Conservation (phyloP, 2,329 filamentous ascomycete genomes). For the Rutstroemia sp. region DNA sequence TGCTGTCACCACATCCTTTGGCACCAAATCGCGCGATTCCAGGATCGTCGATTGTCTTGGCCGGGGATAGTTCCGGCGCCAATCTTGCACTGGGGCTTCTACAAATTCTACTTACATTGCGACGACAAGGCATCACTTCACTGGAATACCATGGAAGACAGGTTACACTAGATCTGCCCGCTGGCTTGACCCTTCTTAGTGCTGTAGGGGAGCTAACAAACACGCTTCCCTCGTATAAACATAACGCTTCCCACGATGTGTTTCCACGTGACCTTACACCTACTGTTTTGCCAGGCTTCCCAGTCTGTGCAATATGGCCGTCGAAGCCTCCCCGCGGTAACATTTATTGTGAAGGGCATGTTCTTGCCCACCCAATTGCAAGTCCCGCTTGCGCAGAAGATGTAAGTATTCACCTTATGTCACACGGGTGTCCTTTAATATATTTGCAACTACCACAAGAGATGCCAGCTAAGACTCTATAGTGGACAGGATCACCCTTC, state of each 20-base stretch:
- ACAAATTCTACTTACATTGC: background rate
- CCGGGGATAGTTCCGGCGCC: background rate
- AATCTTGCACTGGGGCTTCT: background rate
- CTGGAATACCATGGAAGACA: background rate
- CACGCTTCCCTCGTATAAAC: background rate
- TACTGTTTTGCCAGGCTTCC: background rate
- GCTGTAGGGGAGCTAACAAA: background rate
- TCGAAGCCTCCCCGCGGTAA: background rate
- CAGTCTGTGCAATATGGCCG: background rate
- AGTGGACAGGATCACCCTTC: constrained; percentile 4
- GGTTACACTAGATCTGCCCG: background rate
- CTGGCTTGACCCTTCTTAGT: background rate
- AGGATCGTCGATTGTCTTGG: background rate
- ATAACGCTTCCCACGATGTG: background rate
- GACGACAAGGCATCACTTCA: background rate
- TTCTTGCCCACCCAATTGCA: background rate
- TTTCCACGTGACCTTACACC: background rate
- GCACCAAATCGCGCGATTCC: background rate
- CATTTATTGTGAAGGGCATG: background rate
- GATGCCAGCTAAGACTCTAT: background rate
- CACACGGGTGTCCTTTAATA: no score
- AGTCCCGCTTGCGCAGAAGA: background rate
- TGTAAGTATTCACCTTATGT: background rate
- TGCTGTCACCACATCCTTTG: background rate
- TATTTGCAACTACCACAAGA: no score